Conservation (phyloP, 2,329 filamentous ascomycete species). For the Triangularia setosa region DNA sequence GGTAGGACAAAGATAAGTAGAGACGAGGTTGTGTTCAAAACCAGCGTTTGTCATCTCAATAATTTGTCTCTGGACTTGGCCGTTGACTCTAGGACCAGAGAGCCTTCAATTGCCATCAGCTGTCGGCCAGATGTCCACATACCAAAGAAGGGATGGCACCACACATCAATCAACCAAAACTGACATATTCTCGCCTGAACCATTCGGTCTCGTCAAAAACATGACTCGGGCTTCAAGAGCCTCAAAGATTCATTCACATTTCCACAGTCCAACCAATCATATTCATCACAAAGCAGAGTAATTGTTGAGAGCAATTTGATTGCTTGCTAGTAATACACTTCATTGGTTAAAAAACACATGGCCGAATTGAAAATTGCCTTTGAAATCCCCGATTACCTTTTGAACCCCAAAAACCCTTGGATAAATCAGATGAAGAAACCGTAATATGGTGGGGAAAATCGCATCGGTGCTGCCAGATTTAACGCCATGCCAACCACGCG, state of each 20-base stretch:
- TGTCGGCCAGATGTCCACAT: background rate
- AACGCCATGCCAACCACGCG: slow-evolving; percentile 21
- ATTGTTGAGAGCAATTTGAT: background rate
- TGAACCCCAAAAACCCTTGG: slow-evolving; percentile 10
- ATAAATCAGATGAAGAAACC: slow-evolving; percentile 1
- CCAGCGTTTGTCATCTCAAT: background rate
- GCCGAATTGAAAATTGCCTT: slow-evolving; percentile 1
- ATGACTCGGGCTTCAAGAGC: background rate
- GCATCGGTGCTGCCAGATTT: slow-evolving; percentile 18
- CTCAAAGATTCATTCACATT: background rate
- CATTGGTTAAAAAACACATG: background rate
- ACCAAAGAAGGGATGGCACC: background rate
- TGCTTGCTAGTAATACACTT: slow-evolving; percentile 17
- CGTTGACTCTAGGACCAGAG: background rate
- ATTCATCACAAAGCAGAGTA: background rate
- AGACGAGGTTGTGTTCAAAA: background rate
- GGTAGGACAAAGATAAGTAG: background rate
- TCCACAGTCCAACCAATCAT: background rate
- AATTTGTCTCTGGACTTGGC: background rate
- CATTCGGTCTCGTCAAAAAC: background rate
- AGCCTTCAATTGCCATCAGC: background rate
- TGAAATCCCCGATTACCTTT: slow-evolving; percentile 21
- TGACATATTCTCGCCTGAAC: background rate
- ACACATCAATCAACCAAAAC: background rate
- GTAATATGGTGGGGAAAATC: background rate